Percentiles rank a stretch among this genome's conserved stretches.
These are phyloP conservation scores for Clonostachys chloroleuca DNA, from an alignment of 2,329 filamentous ascomycete species.

Conservation along the genomic window DNA sequence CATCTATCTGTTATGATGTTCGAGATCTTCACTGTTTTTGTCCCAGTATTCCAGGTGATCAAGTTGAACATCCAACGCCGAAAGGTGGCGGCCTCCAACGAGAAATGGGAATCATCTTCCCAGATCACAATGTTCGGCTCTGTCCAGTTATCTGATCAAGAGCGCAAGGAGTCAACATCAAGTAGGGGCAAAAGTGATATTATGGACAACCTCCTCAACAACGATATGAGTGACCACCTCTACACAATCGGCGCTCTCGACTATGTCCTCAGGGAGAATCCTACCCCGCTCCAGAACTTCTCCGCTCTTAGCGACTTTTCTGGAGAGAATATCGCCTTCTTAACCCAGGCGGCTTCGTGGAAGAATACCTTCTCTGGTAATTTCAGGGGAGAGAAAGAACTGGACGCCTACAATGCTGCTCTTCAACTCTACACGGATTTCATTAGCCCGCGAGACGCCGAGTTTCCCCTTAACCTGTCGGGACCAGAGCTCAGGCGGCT, in stretches of 20 bases:
- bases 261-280: constrained; percentile 37
- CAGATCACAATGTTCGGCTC: constrained; percentile 9
- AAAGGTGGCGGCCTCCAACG: constrained; percentile 14
- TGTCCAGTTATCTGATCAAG: constrained; percentile 9
- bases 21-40: constrained; percentile 49
- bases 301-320: constrained; percentile 51
- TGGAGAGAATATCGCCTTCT: constrained; percentile 54
- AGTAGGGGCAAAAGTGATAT: not conserved
- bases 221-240: constrained; percentile 31
- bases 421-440: constrained; percentile 58
- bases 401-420: constrained; percentile 45
- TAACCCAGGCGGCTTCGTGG: constrained; percentile 41
- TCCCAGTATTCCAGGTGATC: constrained; percentile 31
- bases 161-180: constrained; percentile 1
- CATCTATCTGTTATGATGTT: constrained; percentile 48
- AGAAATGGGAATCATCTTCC: constrained; percentile 19
- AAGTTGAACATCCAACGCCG: constrained; percentile 12
- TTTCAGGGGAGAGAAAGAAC: constrained; percentile 13
- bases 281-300: constrained; percentile 42
- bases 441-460: constrained; percentile 55
- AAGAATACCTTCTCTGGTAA: constrained; percentile 15
- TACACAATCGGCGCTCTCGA: constrained; percentile 49
- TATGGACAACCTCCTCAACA: constrained; percentile 5
- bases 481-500: constrained; percentile 49
- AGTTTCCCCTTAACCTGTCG: constrained; percentile 64